Conservation (phyloP, 495 filamentous ascomycete species). For the Penicillium malachiteum region DNA sequence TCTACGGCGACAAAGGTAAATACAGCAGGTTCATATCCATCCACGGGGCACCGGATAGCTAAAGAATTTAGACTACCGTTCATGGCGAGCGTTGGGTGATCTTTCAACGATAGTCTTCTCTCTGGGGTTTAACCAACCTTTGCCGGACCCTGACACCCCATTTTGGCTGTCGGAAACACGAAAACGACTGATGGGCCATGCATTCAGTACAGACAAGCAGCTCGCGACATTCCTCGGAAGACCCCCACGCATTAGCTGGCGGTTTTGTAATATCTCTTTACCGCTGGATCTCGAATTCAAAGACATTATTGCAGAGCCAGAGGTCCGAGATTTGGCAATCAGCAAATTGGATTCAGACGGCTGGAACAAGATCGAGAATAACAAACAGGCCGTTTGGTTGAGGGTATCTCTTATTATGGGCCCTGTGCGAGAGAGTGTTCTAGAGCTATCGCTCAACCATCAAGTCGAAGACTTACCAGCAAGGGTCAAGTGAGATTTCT, state of each 20-base stretch:
- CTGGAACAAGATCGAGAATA: conserved; percentile 44
- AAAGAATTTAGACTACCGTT: conserved; percentile 22
- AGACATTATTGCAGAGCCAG: conserved; percentile 26
- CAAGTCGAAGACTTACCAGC: conserved; percentile 12
- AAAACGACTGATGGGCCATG: conserved; percentile 42
- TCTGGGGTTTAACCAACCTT: conserved; percentile 23
- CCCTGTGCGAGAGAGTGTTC: conserved; percentile 47
- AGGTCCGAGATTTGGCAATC: conserved; percentile 32
- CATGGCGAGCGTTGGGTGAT: conserved; percentile 47
- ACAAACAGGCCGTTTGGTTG: conserved; percentile 27
- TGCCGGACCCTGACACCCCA: conserved; percentile 7
- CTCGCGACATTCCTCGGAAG: conserved; percentile 47
- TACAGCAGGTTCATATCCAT: neutral
- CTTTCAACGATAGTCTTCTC: conserved; percentile 19
- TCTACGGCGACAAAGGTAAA: conserved; percentile 6
- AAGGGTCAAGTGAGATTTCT: neutral
- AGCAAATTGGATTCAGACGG: conserved; percentile 42
- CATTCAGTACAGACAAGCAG: conserved; percentile 44
- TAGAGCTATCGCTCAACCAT: conserved; percentile 49
- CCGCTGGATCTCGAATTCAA: conserved; percentile 43
- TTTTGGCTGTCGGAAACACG: conserved; percentile 45
- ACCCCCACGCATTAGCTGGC: conserved; percentile 46
- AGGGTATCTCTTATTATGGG: conserved; percentile 43
- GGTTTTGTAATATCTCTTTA: conserved; percentile 47
- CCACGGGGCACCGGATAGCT: neutral